Evolutionary conservation across 1,284 basidiomycete genomes (phyloP), one percentile per base, ranked within the genome.

Genomic region (Apiotrichum gracile): DNA sequence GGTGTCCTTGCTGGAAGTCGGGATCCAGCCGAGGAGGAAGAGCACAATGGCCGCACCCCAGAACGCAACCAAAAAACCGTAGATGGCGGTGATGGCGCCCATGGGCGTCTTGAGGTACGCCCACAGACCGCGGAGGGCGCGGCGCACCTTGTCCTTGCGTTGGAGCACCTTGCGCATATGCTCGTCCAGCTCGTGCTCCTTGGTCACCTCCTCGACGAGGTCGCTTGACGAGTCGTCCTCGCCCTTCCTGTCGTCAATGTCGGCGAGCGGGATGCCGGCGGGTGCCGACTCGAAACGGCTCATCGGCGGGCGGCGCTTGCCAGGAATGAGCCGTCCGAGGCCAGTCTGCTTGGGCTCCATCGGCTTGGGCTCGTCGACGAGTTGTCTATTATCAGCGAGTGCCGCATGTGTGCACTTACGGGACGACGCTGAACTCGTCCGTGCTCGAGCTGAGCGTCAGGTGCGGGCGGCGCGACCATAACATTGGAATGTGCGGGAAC

Each of bases 1-100:
- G 24, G 52, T 64, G 40, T 74, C 54, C 44, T 66, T 65, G 41
- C 58, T 62, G 3, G 59, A 50, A 2, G 66, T 67, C n/a, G 62
- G 61, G 26, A 76, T 73, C 73, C 74, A 76, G 5, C 65, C 66
- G 5, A 67, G 31, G 40, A 90, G 76, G 73, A 90, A 89, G 38
- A 91, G 66, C 0, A 91, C 86, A 60, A 91, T 85, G 5, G 85
- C 88, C 62, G 91, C 88, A 0, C 88, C 88, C 75, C 91, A 92
- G 38, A 92, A 84, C 3, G 81, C 86, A 2, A 83, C 82, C 31
- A 83, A 69, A 67, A 91, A 87, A 0, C 88, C 88, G 71, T 91
- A 92, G 17, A 91, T 82, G 5, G 82, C 86, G 1, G 83, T 82
- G 41, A 89, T 75, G 25, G 66, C 83, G 66, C 88, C 89, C 61